phyloP scores from a whole-genome alignment of 139 green algal species.

The Edaphochlamys debaryana region DNA sequence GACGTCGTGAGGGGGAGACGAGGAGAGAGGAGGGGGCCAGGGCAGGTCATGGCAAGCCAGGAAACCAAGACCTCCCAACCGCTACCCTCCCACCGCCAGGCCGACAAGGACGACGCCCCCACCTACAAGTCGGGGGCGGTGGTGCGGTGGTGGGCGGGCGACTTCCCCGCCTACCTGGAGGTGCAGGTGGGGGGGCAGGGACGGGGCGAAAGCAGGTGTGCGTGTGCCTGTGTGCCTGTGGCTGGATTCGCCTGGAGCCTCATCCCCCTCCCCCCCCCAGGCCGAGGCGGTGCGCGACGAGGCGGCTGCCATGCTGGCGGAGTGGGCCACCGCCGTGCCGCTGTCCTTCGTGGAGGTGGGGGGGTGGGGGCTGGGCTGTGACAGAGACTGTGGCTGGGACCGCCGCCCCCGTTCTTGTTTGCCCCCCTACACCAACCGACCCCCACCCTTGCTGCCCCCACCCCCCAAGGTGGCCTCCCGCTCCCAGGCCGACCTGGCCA shows the following conservation, averaged over 20 bases:
- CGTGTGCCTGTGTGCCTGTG: too few species aligned
- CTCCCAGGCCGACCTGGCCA: conserved; percentile 12
- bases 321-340: conserved; percentile 30
- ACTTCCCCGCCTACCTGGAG: conserved; percentile 33
- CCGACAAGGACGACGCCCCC: background rate
- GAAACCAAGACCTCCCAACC: background rate
- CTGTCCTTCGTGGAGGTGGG: conserved; percentile 33
- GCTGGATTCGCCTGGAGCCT: too few species aligned
- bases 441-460: background rate
- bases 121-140: background rate
- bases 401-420: too few species aligned
- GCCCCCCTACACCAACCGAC: background rate
- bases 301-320: conserved; percentile 21
- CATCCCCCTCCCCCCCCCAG: too few species aligned
- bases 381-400: too few species aligned
- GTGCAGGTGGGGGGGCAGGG: too few species aligned
- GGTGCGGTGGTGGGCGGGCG: conserved; percentile 41
- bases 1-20: background rate
- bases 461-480: background rate
- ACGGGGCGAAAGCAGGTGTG: too few species aligned
- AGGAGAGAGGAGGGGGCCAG: background rate
- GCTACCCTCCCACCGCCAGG: background rate
- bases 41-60: background rate
- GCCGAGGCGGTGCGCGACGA: conserved; percentile 15
- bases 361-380: too few species aligned